Conservation (phyloP, 2,329 filamentous ascomycete genomes). For the Penicillium hesseltinei region DNA sequence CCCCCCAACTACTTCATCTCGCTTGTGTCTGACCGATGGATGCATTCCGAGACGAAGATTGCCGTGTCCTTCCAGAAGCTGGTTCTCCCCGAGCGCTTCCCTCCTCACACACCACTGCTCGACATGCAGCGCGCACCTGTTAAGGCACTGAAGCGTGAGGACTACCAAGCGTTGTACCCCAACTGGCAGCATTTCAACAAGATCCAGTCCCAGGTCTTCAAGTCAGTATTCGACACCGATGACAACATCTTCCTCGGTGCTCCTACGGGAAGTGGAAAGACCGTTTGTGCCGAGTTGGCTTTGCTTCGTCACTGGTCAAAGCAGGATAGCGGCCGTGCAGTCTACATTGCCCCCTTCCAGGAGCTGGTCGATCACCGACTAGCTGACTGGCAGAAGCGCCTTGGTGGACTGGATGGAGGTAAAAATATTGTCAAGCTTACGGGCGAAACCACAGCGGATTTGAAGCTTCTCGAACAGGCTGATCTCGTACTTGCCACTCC, state of each 20-base stretch:
- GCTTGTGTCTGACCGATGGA: slow-evolving; percentile 92
- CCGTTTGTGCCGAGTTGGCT: slow-evolving; percentile 92
- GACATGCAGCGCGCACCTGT: slow-evolving; percentile 90
- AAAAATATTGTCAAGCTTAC: slow-evolving; percentile 91
- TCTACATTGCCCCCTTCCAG: slow-evolving; percentile 94
- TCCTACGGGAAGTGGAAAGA: slow-evolving; percentile 95
- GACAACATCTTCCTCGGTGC: slow-evolving; percentile 92
- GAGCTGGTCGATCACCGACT: slow-evolving; percentile 81
- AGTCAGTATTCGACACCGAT: slow-evolving; percentile 83
- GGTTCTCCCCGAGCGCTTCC: slow-evolving; percentile 91
- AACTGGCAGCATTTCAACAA: slow-evolving; percentile 91
- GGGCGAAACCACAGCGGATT: slow-evolving; percentile 85
- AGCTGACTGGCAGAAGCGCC: slow-evolving; percentile 79
- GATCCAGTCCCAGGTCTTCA: slow-evolving; percentile 96
- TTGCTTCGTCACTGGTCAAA: slow-evolving; percentile 84
- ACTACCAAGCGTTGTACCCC: slow-evolving; percentile 78
- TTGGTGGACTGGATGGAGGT: slow-evolving; percentile 70
- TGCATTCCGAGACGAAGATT: slow-evolving; percentile 93
- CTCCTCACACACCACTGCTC: slow-evolving; percentile 84
- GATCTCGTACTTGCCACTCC: slow-evolving; percentile 92
- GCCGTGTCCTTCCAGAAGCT: slow-evolving; percentile 94
- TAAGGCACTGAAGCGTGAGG: slow-evolving; percentile 79
- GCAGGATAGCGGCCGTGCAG: slow-evolving; percentile 69
- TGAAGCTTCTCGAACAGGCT: slow-evolving; percentile 81
- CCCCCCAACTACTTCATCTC: slow-evolving; percentile 98